These are phyloP conservation scores for Gastrolobium villosum DNA, from an alignment of 306 rosid species.

Conservation along the genomic window DNA sequence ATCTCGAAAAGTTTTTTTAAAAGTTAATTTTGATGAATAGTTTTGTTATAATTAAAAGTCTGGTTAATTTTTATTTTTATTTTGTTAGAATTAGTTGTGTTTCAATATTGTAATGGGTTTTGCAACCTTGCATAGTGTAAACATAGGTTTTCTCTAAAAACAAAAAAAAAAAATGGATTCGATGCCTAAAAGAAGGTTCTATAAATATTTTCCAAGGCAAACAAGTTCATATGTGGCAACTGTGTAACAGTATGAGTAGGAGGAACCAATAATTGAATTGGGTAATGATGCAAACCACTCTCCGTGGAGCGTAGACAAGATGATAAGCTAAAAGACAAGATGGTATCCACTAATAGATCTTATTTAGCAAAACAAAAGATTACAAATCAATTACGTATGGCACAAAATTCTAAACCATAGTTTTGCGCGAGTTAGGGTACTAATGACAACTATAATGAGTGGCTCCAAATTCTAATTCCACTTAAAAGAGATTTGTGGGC, in stretches of 20 bases:
- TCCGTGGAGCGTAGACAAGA: conserved; percentile 47
- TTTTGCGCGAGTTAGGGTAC: conserved; percentile 39
- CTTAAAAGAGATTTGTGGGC: conserved; percentile 53
- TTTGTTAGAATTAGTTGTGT: background rate
- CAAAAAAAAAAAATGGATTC: conserved; percentile 20
- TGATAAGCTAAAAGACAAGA: conserved; percentile 35
- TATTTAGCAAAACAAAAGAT: conserved; percentile 45
- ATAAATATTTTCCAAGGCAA: conserved; percentile 39
- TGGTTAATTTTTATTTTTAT: background rate
- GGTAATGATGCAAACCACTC: conserved; percentile 44
- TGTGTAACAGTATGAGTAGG: conserved; percentile 27
- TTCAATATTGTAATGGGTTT: background rate
- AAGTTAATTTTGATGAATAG: background rate
- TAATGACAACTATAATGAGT: conserved; percentile 55
- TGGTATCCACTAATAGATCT: conserved; percentile 47
- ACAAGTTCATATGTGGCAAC: conserved; percentile 29
- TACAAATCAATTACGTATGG: conserved; percentile 38
- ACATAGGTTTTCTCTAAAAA: background rate
- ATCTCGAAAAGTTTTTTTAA: background rate
- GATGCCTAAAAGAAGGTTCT: conserved; percentile 41
- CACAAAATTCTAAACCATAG: conserved; percentile 51
- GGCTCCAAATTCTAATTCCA: conserved; percentile 52
- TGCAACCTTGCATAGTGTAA: background rate
- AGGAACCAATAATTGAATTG: conserved; percentile 55
- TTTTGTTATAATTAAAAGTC: background rate